Evolutionary conservation across 352 stramenopile genomes (phyloP).

Genomic region (Pythium utonaiense): DNA sequence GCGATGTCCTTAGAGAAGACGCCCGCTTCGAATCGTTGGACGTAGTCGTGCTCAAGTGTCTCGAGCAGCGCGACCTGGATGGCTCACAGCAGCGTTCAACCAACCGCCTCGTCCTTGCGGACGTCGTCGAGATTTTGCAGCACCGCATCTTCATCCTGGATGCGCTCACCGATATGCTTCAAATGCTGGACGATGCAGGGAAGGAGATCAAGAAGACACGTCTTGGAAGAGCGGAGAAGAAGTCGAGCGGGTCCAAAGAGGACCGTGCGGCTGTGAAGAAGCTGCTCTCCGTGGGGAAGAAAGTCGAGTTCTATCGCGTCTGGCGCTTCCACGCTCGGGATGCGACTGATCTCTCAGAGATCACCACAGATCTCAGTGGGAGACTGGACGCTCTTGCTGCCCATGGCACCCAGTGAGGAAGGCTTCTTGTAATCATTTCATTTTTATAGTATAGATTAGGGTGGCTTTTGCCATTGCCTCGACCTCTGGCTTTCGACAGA

Average conservation of each 20-base stretch:
- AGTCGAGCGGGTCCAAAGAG: slow-evolving; percentile 21
- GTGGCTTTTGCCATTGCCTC: neutral
- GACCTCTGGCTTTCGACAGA: neutral
- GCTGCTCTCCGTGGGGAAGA: slow-evolving; percentile 38
- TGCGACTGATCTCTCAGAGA: neutral
- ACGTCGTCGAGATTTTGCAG: slow-evolving; percentile 38
- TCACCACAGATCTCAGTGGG: neutral
- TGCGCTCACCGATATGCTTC: slow-evolving; percentile 46
- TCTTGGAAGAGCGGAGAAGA: neutral
- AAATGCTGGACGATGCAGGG: slow-evolving; percentile 35
- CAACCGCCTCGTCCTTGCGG: slow-evolving; percentile 37
- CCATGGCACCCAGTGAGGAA: neutral
- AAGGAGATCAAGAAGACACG: slow-evolving; percentile 24
- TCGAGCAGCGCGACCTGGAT: slow-evolving; percentile 10
- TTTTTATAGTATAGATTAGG: slow-evolving; percentile 1
- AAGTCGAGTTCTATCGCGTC: slow-evolving; percentile 56
- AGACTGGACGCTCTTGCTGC: neutral
- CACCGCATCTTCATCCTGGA: slow-evolving; percentile 59
- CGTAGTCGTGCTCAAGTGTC: slow-evolving; percentile 36
- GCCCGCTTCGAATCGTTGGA: slow-evolving; percentile 44
- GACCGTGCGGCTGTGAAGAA: slow-evolving; percentile 19
- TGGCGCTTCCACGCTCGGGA: slow-evolving; percentile 37
- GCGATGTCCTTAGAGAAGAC: slow-evolving; percentile 44
- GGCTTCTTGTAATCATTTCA: neutral
- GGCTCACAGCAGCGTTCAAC: slow-evolving; percentile 10